These are phyloP conservation scores for Meripilus lineatus DNA, from an alignment of 1,284 basidiomycete genomes.

Conservation along the genomic window DNA sequence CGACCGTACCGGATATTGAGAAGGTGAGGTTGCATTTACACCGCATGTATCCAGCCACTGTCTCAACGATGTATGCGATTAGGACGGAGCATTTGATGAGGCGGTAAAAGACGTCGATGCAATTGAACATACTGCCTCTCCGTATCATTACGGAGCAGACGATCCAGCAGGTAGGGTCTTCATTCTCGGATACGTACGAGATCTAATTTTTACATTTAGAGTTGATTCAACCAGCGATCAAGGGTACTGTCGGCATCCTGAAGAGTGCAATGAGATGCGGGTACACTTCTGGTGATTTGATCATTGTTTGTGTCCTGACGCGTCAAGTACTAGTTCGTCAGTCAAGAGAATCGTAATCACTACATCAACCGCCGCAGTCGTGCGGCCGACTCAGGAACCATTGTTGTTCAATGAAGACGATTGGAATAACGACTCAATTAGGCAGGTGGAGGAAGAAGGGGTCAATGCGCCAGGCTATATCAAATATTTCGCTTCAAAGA, in stretches of 20 bases:
- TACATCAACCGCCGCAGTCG: slow-evolving; percentile 13
- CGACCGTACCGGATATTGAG: slow-evolving; percentile 4
- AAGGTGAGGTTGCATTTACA: slow-evolving; percentile 36
- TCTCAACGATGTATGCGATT: slow-evolving; percentile 9
- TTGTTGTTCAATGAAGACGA: slow-evolving; percentile 12
- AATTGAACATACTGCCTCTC: slow-evolving; percentile 55
- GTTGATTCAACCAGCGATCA: slow-evolving; percentile 57
- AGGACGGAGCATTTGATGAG: slow-evolving; percentile 55
- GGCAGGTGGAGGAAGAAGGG: slow-evolving; percentile 13
- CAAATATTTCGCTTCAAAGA: slow-evolving; percentile 19
- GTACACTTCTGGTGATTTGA: background rate
- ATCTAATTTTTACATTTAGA: slow-evolving; percentile 27
- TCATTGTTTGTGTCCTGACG: no score
- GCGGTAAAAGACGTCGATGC: slow-evolving; percentile 64
- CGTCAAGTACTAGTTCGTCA: background rate
- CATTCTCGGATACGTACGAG: background rate
- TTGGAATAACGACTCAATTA: slow-evolving; percentile 17
- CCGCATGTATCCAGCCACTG: background rate
- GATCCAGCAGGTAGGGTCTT: slow-evolving; percentile 25
- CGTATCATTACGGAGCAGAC: slow-evolving; percentile 33
- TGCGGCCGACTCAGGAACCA: background rate
- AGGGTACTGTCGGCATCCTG: slow-evolving; percentile 57
- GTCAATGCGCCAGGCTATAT: slow-evolving; percentile 1
- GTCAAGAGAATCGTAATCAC: slow-evolving; percentile 15
- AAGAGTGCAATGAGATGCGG: slow-evolving; percentile 9